Conservation (phyloP, 352 stramenopile genomes). For the Phytophthora hibernalis region DNA sequence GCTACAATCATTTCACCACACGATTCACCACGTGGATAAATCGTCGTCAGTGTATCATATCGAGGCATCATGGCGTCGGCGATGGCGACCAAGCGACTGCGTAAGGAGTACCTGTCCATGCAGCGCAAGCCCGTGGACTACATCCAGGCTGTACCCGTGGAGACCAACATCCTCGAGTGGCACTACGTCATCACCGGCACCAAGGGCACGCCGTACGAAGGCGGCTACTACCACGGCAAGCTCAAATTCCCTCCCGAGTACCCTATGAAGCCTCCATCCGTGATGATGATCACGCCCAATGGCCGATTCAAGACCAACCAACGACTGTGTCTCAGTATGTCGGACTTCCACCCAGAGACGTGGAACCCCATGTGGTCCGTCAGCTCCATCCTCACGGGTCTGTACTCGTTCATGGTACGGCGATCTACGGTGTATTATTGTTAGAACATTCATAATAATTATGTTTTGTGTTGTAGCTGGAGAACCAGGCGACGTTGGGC, state of each 20-base stretch:
- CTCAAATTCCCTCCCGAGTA: slow-evolving; percentile 96
- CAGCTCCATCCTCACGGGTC: slow-evolving; percentile 94
- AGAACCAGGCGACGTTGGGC: slow-evolving; percentile 87
- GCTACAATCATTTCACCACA: slow-evolving; percentile 14
- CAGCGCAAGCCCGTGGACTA: slow-evolving; percentile 92
- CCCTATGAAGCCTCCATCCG: slow-evolving; percentile 95
- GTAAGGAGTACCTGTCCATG: slow-evolving; percentile 93
- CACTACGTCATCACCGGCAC: slow-evolving; percentile 94
- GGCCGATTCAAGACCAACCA: slow-evolving; percentile 96
- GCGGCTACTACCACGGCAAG: slow-evolving; percentile 92
- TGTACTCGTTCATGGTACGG: slow-evolving; percentile 95
- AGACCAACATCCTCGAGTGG: slow-evolving; percentile 96
- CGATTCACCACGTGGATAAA: slow-evolving; percentile 1
- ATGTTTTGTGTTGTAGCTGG: slow-evolving; percentile 45
- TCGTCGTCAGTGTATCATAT: background rate
- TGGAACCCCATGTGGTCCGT: slow-evolving; percentile 98
- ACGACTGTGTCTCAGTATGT: slow-evolving; percentile 95
- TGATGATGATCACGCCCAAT: slow-evolving; percentile 95
- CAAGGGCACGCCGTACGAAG: slow-evolving; percentile 79
- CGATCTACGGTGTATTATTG: slow-evolving; percentile 25
- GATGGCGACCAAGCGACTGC: slow-evolving; percentile 91
- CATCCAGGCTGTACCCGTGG: slow-evolving; percentile 90
- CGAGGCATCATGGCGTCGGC: slow-evolving; percentile 68
- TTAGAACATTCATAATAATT: slow-evolving; percentile 5
- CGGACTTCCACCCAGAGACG: slow-evolving; percentile 95